phyloP scores from a whole-genome alignment of 345 rosid genomes.

The Passiflora organensis region DNA sequence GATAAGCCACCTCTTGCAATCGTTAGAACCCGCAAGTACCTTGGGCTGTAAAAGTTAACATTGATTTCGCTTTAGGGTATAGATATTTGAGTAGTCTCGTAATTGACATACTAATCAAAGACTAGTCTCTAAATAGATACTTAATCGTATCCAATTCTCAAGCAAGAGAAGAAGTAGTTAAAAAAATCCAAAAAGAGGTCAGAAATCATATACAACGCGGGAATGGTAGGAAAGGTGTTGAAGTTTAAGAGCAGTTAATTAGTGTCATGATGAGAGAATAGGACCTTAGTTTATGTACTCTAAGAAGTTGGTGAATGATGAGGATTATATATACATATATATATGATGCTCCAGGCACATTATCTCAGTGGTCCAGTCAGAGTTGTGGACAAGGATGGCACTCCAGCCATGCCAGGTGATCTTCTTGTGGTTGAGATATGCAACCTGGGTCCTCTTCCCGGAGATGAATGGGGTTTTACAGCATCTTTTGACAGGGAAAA shows the following conservation, averaged over 20 bases:
- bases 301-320: too few species aligned
- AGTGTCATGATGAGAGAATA: too few species aligned
- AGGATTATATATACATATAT: too few species aligned
- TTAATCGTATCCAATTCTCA: too few species aligned
- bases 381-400: constrained; percentile 57
- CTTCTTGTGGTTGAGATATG: constrained; percentile 81
- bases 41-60: constrained; percentile 37
- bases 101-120: constrained; percentile 40
- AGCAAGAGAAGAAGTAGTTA: too few species aligned
- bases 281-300: too few species aligned
- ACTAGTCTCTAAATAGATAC: too few species aligned
- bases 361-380: constrained; percentile 71
- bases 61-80: constrained; percentile 50
- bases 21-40: constrained; percentile 77
- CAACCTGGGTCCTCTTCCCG: constrained; percentile 80
- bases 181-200: too few species aligned
- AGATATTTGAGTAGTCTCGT: constrained; percentile 64
- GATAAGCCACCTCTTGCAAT: constrained; percentile 49
- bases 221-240: too few species aligned
- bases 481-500: constrained; percentile 78
- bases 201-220: too few species aligned
- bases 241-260: not conserved
- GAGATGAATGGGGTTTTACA: constrained; percentile 89
- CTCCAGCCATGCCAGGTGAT: constrained; percentile 71
- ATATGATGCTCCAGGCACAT: constrained; percentile 44